Evolutionary conservation across 352 stramenopile species (phyloP).

Genomic region (Stramenopiles sp.): DNA sequence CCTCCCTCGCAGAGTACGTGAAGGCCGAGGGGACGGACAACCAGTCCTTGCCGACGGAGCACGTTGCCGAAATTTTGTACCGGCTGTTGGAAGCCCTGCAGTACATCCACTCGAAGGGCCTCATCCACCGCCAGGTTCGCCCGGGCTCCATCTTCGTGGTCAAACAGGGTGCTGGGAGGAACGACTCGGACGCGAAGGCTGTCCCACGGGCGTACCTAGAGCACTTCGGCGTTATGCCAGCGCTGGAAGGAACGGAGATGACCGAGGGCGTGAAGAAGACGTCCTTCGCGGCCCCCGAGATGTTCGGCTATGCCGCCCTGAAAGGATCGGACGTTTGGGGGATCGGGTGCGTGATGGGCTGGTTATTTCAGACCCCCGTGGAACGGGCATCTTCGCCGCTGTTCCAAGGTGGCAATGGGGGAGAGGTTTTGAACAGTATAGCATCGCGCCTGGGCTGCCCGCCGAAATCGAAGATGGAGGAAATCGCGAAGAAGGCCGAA

Average conservation of each 20-base stretch:
- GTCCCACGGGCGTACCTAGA: background rate
- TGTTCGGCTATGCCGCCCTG: background rate
- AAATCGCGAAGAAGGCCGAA: background rate
- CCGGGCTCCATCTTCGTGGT: background rate
- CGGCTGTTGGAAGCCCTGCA: background rate
- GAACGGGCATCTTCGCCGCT: background rate
- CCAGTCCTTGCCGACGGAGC: background rate
- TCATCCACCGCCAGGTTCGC: background rate
- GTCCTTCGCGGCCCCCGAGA: background rate
- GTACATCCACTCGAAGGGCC: background rate
- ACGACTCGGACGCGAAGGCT: background rate
- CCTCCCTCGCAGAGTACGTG: background rate
- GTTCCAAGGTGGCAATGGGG: background rate
- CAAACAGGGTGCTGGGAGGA: background rate
- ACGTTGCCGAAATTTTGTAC: background rate
- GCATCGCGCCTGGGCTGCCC: background rate
- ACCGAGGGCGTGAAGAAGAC: background rate
- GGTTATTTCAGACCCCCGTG: background rate
- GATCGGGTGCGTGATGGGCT: background rate
- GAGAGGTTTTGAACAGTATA: background rate
- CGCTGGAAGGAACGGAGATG: background rate
- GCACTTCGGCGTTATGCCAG: background rate
- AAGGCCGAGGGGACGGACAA: background rate
- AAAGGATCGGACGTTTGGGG: background rate
- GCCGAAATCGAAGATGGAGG: background rate